Base-by-base conservation (phyloP, 2,329 filamentous ascomycete genomes). In the Pseudocercospora eumusae region DNA sequence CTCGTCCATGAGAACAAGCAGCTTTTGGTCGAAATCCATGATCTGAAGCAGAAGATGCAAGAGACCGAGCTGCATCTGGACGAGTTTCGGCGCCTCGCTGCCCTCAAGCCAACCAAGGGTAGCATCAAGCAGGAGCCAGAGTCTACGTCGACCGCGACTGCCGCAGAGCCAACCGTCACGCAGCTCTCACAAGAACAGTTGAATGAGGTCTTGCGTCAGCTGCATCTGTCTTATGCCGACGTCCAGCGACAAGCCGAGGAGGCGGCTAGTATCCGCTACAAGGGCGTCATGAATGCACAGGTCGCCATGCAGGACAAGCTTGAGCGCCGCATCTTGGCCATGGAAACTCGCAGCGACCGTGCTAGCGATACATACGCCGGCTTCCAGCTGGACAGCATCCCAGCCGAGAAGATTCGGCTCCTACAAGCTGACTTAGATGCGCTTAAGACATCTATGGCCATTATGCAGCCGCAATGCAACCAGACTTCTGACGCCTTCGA, bases 261-360 rank as follows among this genome's bases (percentile, higher is more conserved):
- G 36, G 15, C 44, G 42, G 55, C 55, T 23, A 21, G 42, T 13
- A 47, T 31, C 21, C 55, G 55, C 15, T 28, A 36, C 23, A 47
- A 57, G 42, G 55, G 42, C 15, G 55, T 57, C 9, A 47, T 47
- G 36, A 40, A 47, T 18, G 42, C 33, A 25, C 55, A 45, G 25
- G 20, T 31, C 25, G 52, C 40, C 18, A 61, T 47, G 40, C 59
- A 61, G 13, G 27, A 57, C 9, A 61, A 44, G 18, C 53, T 61
- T 13, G 42, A 47, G 52, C 50, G 27, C 13, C 52, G 53, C 15
- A 47, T 61, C 20, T 13, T 28, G 31, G 25, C 13, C 18, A n/a
- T 57, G 27, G 52, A 60, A 20, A 18, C 27, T 7, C 28, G n/a
- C 15, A 33, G 11, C 9, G 18, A 21, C 52, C 3, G 31, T 21